These are phyloP conservation scores for Truncatella angustata DNA, from an alignment of 2,329 filamentous ascomycete genomes.

Conservation along the genomic window DNA sequence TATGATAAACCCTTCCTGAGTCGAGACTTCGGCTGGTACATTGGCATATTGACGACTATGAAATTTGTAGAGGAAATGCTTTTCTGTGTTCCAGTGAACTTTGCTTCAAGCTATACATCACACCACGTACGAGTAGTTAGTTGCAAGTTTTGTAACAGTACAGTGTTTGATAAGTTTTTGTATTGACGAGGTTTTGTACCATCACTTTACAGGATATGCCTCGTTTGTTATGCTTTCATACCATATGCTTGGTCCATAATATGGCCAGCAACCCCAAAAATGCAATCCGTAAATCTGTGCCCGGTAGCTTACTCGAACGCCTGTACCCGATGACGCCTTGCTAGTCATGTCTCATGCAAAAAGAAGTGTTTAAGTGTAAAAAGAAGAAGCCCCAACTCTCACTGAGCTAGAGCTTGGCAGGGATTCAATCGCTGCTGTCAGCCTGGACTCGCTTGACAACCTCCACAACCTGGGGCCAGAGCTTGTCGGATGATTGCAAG, in stretches of 20 bases:
- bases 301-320: conserved; percentile 10
- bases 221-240: not conserved
- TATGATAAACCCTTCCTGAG: no score
- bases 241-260: not conserved
- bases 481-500: conserved; percentile 71
- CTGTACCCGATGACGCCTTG: conserved; percentile 8
- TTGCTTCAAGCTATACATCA: no score
- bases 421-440: conserved; percentile 48
- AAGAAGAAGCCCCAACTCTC: not conserved
- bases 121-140: no score
- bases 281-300: conserved; percentile 3
- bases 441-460: conserved; percentile 82
- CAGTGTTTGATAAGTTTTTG: not conserved
- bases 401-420: not conserved
- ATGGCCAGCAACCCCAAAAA: not conserved
- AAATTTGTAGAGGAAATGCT: no score
- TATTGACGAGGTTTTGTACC: not conserved
- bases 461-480: conserved; percentile 73
- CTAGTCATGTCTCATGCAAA: conserved; percentile 8
- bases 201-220: not conserved
- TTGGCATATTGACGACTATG: no score
- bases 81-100: no score
- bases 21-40: no score
- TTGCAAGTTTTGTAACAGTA: no score
- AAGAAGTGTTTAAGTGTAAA: not conserved